Evolutionary conservation across 257 asterid genomes (phyloP), one percentile per base, ranked within the genome.

Genomic region (Fraxinus quadrangulata): DNA sequence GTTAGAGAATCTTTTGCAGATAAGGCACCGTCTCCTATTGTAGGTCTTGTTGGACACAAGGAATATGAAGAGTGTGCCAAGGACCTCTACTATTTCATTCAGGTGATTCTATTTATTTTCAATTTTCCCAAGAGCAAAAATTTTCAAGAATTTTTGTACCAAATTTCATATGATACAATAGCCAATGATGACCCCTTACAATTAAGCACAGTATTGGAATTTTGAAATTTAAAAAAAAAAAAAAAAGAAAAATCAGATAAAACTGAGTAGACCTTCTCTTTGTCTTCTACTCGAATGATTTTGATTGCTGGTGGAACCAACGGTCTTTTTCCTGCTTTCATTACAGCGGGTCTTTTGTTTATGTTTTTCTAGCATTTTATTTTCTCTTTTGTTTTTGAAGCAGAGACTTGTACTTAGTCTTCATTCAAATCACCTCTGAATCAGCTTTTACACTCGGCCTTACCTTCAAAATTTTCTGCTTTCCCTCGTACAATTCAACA

Each of bases 21-120:
- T 76, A 93, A 90, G 85, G 98, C 98, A 12, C 99, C 99, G 69
- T 90, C 91, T 84, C 91, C 97, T 79, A 83, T 93, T 37, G 97
- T 93, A 0, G 90, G 99, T 71, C 96, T 95, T 72, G 96, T 95
- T 85, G 99, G 99, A 76, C 87, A 80, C 34, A 93, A 86, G 86
- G 97, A 93, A 81, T 95, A 95, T 74, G 98, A 93, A 83, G 89
- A 87, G 68, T 93, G 96, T 81, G 98, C 93, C 14, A 89, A 89
- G 85, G 99, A 95, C 87, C 92, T 95, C 75, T 95, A 91, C 86
- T 91, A 87, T 81, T 95, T 95, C 91, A 86, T 95, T 84, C 99
- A 95, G 99, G 99, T 95, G 76, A 85, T 69, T 72, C 59, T 78
- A 28, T 81, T 77, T 51, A 40, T 67, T 80, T 47, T 37, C 45